These are phyloP conservation scores for Zygotorulaspora chibaensis DNA, from an alignment of 805 yeast species.

Conservation along the genomic window DNA sequence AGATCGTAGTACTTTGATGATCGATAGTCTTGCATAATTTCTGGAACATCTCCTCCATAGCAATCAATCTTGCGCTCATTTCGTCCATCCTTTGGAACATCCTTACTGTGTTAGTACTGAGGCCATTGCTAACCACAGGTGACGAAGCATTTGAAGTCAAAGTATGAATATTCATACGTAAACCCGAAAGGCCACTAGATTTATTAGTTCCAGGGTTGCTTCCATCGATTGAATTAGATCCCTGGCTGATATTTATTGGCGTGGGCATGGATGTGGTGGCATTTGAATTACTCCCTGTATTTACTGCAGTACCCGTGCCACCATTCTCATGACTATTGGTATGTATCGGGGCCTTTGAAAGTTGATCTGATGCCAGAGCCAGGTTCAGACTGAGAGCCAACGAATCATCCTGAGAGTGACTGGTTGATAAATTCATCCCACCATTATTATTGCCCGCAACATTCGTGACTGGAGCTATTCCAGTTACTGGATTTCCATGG, in stretches of 20 bases:
- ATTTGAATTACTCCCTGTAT: slow-evolving; percentile 7
- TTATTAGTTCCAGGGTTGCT: slow-evolving; percentile 14
- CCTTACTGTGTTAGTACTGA: slow-evolving; percentile 19
- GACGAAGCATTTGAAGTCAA: slow-evolving; percentile 10
- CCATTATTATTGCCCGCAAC: background rate
- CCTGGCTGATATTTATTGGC: slow-evolving; percentile 9
- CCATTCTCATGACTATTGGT: background rate
- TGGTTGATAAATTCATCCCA: background rate
- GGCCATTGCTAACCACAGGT: slow-evolving; percentile 9
- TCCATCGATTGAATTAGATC: slow-evolving; percentile 7
- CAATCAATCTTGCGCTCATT: slow-evolving; percentile 28
- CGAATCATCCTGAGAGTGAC: slow-evolving; percentile 4
- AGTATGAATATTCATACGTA: slow-evolving; percentile 10
- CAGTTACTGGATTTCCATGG: background rate
- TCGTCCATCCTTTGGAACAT: slow-evolving; percentile 35
- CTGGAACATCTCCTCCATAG: slow-evolving; percentile 32
- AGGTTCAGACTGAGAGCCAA: slow-evolving; percentile 10
- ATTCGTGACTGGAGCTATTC: background rate
- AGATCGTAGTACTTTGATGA: slow-evolving; percentile 19
- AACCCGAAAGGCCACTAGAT: slow-evolving; percentile 8
- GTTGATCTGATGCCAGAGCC: slow-evolving; percentile 9
- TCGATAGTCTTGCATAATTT: slow-evolving; percentile 24
- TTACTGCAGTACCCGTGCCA: slow-evolving; percentile 1
- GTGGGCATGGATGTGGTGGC: slow-evolving; percentile 12
- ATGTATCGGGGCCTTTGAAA: slow-evolving; percentile 2